These are phyloP conservation scores for Rugosomyces carneus DNA, from an alignment of 1,284 basidiomycete species.

Conservation along the genomic window DNA sequence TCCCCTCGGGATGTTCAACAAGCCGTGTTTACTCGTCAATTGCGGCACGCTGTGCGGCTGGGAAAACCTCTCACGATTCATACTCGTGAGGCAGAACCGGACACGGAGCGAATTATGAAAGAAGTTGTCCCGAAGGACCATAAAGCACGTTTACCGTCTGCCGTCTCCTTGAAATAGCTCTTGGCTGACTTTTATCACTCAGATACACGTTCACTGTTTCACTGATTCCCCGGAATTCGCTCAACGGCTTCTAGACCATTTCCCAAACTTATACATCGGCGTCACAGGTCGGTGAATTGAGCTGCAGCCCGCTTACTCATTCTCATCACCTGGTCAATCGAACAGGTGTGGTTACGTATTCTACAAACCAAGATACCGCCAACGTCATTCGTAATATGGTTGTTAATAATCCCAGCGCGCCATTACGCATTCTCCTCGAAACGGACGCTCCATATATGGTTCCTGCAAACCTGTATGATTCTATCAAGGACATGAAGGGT, in stretches of 20 bases:
- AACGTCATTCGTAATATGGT: conserved; percentile 50
- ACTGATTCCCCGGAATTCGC: conserved; percentile 74
- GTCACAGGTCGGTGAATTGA: conserved; percentile 41
- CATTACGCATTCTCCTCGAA: conserved; percentile 65
- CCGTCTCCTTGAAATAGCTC: neutral
- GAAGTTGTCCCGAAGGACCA: conserved; percentile 64
- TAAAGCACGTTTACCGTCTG: conserved; percentile 34
- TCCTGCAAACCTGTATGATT: conserved; percentile 62
- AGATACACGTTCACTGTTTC: conserved; percentile 80
- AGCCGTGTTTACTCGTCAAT: conserved; percentile 59
- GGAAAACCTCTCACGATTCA: conserved; percentile 75
- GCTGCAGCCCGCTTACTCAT: no score
- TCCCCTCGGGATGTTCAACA: conserved; percentile 66
- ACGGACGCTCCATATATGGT: conserved; percentile 84
- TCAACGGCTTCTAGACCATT: conserved; percentile 61
- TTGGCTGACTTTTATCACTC: neutral
- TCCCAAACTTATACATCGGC: conserved; percentile 75
- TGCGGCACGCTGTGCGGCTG: conserved; percentile 57
- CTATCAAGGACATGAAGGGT: conserved; percentile 48
- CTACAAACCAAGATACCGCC: conserved; percentile 64
- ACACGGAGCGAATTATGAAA: conserved; percentile 72
- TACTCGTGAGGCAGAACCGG: conserved; percentile 74
- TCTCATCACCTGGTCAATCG: neutral
- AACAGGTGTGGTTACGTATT: conserved; percentile 67
- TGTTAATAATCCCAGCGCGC: conserved; percentile 18